Percentiles rank a stretch among this genome's conserved stretches.
These are phyloP conservation scores for Leptographium flavum DNA, from an alignment of 2,329 filamentous ascomycete species.

Conservation along the genomic window DNA sequence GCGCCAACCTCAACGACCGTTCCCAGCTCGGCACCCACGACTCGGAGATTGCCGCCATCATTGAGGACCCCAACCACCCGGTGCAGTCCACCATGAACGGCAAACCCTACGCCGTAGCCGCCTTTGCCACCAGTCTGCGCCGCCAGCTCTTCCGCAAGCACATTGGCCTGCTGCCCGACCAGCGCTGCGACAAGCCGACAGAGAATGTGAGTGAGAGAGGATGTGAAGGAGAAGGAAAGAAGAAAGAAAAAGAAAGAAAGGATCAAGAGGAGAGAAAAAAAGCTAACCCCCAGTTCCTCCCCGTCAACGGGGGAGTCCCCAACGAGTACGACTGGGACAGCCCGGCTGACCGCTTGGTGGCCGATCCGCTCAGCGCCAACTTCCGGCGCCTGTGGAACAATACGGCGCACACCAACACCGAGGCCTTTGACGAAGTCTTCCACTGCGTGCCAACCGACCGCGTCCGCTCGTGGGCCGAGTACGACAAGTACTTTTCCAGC, in stretches of 20 bases:
- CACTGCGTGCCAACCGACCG: slow-evolving; percentile 59
- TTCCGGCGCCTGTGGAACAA: slow-evolving; percentile 60
- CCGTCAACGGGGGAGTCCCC: slow-evolving; percentile 46
- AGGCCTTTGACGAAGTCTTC: slow-evolving; percentile 69
- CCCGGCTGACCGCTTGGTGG: slow-evolving; percentile 51
- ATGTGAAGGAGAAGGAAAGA: background rate
- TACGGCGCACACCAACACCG: slow-evolving; percentile 65
- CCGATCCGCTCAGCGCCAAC: slow-evolving; percentile 54
- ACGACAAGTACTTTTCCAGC: slow-evolving; percentile 54
- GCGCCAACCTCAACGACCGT: slow-evolving; percentile 40
- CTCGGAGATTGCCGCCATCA: slow-evolving; percentile 75
- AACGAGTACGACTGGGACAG: slow-evolving; percentile 66
- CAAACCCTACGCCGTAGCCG: slow-evolving; percentile 50
- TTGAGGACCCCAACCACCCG: slow-evolving; percentile 55
- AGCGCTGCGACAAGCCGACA: slow-evolving; percentile 52
- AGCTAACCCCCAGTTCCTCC: slow-evolving; percentile 37
- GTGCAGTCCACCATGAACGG: slow-evolving; percentile 65
- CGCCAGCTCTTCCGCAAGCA: slow-evolving; percentile 83
- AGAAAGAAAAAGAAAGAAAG: no score
- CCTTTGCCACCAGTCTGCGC: slow-evolving; percentile 65
- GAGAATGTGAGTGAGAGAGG: slow-evolving; percentile 37
- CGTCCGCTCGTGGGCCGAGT: slow-evolving; percentile 58
- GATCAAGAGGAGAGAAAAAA: background rate
- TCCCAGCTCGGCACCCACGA: slow-evolving; percentile 77
- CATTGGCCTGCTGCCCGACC: slow-evolving; percentile 63